Evolutionary conservation across 306 rosid genomes (phyloP), one percentile per base, ranked within the genome.

Genomic region (Acacia crassicarpa): DNA sequence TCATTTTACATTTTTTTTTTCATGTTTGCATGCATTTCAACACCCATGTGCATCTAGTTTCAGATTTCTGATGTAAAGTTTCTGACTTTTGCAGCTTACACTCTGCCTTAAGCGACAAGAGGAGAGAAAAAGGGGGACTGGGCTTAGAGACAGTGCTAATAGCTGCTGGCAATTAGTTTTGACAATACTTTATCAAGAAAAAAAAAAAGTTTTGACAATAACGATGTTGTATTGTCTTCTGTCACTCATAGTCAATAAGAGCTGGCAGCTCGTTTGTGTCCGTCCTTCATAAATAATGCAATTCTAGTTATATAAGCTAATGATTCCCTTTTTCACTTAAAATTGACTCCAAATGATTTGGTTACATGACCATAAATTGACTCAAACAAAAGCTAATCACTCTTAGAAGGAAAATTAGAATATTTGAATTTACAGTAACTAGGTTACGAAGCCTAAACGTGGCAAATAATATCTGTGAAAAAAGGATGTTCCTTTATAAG

Each of bases 51-150:
- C 67, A 11, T 20, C 27, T 19, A 19, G 8, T 56, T 20, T n/a
- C 12, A 56, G 62, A 20, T 56, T 56, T 19, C 80, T 83, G 59
- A 23, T 23, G 15, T 13, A 11, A 66, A 80, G 54, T 71, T 45
- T 22, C 4, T 66, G 10, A 72, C 20, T 74, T 80, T 80, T 88
- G 90, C 91, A 92, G 97, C 87, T 69, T 90, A 87, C 74, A 88
- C 94, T n/a, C 68, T 92, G n/a, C 97, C 93, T 54, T 85, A 68
- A 17, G 80, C 82, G 78, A 51, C 19, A 30, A 84, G 70, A 35
- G 6, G 68, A 81, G 65, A 80, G 53, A 78, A 56, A 59, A 63
- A 51, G 67, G 68, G 56, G 78, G 76, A 70, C 8, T 54, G 82
- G 78, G 66, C 15, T 19, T 35, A 49, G 66, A 67, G 61, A 77